A percentile compares a stretch with the other conserved stretches of the same genome.
These are phyloP conservation scores for Ascosphaera apis DNA, from an alignment of 2,329 filamentous ascomycete genomes.

Conservation along the genomic window DNA sequence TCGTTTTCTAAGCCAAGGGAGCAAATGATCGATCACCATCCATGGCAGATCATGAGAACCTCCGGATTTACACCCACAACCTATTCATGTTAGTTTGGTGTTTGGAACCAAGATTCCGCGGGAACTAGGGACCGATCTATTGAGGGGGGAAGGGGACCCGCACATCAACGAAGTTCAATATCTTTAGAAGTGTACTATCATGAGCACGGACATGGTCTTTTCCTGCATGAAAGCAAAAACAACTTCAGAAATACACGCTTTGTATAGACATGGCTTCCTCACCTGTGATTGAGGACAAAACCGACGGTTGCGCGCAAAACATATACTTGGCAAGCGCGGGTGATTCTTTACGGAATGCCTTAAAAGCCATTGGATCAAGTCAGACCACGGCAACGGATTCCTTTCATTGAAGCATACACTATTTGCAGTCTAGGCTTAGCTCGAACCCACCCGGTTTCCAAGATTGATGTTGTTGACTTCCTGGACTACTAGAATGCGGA, in stretches of 20 bases:
- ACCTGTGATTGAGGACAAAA: neutral
- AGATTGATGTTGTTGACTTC: neutral
- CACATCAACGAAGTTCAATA: neutral
- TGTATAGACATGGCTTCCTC: too few species aligned
- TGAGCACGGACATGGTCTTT: neutral
- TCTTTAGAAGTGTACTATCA: neutral
- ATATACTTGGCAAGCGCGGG: neutral
- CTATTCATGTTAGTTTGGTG: neutral
- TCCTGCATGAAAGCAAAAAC: neutral
- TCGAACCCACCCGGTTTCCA: neutral
- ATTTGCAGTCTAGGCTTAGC: neutral
- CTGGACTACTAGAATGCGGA: neutral
- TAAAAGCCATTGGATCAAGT: neutral
- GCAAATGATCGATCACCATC: neutral
- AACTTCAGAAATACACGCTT: neutral
- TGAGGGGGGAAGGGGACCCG: neutral
- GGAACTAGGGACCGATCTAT: neutral
- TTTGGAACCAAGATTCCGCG: neutral
- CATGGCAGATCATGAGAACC: neutral
- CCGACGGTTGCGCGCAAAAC: neutral
- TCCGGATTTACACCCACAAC: neutral
- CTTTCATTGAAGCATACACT: neutral
- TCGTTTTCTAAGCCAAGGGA: neutral
- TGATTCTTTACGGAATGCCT: neutral
- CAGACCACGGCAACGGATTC: neutral